Evolutionary conservation across 106 monocot species (phyloP), one percentile per base, ranked within the genome.

Genomic region (Allium fistulosum): DNA sequence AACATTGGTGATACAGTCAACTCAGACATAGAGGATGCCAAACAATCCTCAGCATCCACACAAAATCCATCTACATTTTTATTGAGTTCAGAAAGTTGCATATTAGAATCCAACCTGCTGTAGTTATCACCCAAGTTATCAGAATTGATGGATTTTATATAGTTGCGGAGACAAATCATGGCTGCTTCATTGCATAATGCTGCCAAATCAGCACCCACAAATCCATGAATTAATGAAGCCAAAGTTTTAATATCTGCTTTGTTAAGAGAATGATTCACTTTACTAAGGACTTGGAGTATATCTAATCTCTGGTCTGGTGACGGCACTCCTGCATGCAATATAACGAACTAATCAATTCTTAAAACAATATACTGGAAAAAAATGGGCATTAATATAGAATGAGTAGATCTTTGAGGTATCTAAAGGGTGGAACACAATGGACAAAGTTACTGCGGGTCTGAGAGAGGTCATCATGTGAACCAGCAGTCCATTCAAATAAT

Each of bases 181-280:
- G 83, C 90, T 67, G 93, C 99, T 68, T 99, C 99, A 71, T 93
- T 93, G 72, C 99, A 93, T 65, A 99, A 85, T 68, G 93, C 87
- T 69, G 82, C 82, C 51, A 99, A 79, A 85, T 99, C 99, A 78
- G 93, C 92, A 77, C 93, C 99, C 3, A 99, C 93, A 83, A 99
- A 99, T 26, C 93, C 99, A 90, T 99, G 99, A 26, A 92, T 90
- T 18, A 60, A 80, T n/a, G 75, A 72, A 85, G 99, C 92, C 63
- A 99, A 62, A 11, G 81, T 71, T 27, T 85, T 77, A 57, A 87
- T 37, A 27, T 99, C 78, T 27, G 49, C 55, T 9, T 48, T 22
- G 50, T 62, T 80, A 11, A 99, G 87, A 10, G 90, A 93, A 75
- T 99, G 90, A 70, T 69, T 72, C 71, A 85, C 75, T 72, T 68